Base-by-base conservation (phyloP, 352 stramenopile genomes). In the Phytophthora chlamydospora region DNA sequence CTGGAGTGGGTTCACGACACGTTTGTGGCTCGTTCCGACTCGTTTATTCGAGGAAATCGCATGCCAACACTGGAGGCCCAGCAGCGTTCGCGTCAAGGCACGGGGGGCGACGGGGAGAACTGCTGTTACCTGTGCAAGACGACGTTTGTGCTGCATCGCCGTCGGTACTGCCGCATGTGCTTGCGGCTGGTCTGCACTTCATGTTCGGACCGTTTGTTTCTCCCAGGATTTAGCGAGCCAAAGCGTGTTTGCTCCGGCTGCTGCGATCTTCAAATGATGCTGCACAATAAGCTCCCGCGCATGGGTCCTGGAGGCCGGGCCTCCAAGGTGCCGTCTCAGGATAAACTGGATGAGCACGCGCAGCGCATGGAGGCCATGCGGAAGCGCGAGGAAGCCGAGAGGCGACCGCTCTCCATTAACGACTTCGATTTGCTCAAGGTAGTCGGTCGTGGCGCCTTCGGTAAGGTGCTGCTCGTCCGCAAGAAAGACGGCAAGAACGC, bases 341-440 rank as follows among this genome's bases (percentile, higher is more conserved):
- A 85, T 10, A 89, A 89, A 48, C 24, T 91, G 39, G 80, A 78
- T 4, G 83, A 89, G 38, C 76, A 89, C 40, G 70, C 73, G 3
- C 66, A 91, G 45, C 74, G 79, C 29, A 88, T 93, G 76, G 82
- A 93, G 44, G 82, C 78, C 0, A 95, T 95, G 85, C 83, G 85
- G 6, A 75, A 80, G 60, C 85, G 85, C 13, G 88, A 96, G 65
- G 81, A 93, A 52, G 81, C 83, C 2, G 83, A 90, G 61, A 81
- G 80, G 33, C 62, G 66, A 10, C 88, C 88, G 3, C 52, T 98
- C 32, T 73, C 62, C 34, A 97, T 98, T 56, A 84, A 95, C 4
- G 96, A 98, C 73, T 98, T 98, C 67, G 89, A 98, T 55, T 59
- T 98, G 32, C 76, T 98, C 19, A 98, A 98, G 63, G 93, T 98